phyloP scores from a whole-genome alignment of 1,284 basidiomycete genomes.

The Neonothopanus nambi region DNA sequence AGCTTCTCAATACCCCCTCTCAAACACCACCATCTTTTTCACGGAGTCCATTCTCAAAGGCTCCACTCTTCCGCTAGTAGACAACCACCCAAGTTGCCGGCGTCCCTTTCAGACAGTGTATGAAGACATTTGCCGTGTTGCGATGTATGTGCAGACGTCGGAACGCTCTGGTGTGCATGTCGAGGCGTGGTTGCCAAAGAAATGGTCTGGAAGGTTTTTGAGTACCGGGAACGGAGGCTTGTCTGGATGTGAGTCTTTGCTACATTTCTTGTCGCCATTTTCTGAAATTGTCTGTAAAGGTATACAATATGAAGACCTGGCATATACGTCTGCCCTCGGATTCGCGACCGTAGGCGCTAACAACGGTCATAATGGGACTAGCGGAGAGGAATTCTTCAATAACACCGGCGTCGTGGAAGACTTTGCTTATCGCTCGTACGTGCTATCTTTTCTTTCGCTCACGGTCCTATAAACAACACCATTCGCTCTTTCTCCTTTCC shows the following conservation, averaged over 20 bases:
- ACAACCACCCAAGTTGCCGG: conserved; percentile 3
- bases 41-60: background rate
- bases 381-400: conserved; percentile 16
- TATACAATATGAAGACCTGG: conserved; percentile 14
- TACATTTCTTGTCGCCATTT: background rate
- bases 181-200: conserved; percentile 14
- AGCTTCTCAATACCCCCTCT: background rate
- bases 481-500: no score
- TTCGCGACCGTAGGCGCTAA: conserved; percentile 18
- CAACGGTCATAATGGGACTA: conserved; percentile 21
- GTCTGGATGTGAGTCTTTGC: conserved; percentile 9
- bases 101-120: background rate
- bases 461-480: background rate
- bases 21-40: conserved; percentile 7
- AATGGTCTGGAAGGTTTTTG: conserved; percentile 13
- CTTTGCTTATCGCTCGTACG: conserved; percentile 20
- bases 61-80: background rate
- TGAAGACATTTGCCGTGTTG: conserved; percentile 7
- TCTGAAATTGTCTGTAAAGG: background rate
- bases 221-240: conserved; percentile 15
- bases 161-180: conserved; percentile 3
- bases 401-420: conserved; percentile 19
- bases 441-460: background rate
- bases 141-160: conserved; percentile 6
- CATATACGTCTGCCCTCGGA: conserved; percentile 11